Percentiles rank a stretch among this genome's conserved stretches.
These are phyloP conservation scores for Plantago coronopus DNA, from an alignment of 305 asterid species.

Conservation along the genomic window DNA sequence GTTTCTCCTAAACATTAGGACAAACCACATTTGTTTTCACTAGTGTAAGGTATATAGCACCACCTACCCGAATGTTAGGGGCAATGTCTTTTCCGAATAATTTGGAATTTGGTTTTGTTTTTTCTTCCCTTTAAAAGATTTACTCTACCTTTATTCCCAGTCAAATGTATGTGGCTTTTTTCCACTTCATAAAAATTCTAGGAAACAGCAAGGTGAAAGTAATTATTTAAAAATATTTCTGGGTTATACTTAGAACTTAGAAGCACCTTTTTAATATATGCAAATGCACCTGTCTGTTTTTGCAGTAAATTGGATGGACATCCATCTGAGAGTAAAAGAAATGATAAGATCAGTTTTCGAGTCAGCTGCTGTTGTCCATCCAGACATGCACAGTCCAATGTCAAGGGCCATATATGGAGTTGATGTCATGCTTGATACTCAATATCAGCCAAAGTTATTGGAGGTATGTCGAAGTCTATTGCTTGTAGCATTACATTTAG, in stretches of 20 bases:
- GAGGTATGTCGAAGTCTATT: conserved; percentile 49
- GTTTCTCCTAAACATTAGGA: background rate
- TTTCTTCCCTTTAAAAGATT: too few relatives aligned
- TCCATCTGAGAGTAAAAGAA: conserved; percentile 61
- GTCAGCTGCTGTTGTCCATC: conserved; percentile 83
- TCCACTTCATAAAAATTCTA: too few relatives aligned
- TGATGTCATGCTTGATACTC: conserved; percentile 84
- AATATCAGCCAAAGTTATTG: conserved; percentile 73
- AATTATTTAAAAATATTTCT: too few relatives aligned
- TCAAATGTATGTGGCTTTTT: background rate
- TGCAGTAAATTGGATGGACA: conserved; percentile 89
- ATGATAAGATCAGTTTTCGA: conserved; percentile 86
- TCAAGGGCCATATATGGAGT: conserved; percentile 97
- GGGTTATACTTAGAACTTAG: too few relatives aligned
- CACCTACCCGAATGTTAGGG: background rate
- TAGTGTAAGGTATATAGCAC: background rate
- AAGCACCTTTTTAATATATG: too few relatives aligned
- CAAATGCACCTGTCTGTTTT: conserved; percentile 16
- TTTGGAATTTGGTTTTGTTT: background rate
- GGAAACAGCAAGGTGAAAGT: background rate
- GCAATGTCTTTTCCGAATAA: background rate
- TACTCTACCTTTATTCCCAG: background rate
- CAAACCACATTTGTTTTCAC: background rate
- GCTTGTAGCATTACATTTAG: conserved; percentile 13
- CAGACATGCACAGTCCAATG: conserved; percentile 83